Evolutionary conservation across 495 filamentous ascomycete species (phyloP).

Genomic region (Letharia columbiana): DNA sequence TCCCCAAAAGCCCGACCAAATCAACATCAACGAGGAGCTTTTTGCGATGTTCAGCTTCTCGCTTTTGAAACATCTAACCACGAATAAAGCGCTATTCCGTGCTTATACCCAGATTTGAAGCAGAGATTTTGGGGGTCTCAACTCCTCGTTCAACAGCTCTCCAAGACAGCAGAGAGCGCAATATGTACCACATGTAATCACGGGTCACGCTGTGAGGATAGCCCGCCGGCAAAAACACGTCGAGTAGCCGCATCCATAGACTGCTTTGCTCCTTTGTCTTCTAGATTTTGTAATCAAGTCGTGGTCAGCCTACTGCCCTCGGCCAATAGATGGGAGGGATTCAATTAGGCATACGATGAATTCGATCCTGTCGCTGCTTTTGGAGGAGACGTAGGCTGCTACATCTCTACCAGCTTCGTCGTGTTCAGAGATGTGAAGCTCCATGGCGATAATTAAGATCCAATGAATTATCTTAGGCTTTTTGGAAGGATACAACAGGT

Average conservation of each 20-base stretch:
- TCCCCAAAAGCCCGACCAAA: background rate
- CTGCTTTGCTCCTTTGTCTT: slow-evolving; percentile 18
- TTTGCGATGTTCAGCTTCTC: background rate
- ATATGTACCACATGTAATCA: slow-evolving; percentile 69
- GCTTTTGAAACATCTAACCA: background rate
- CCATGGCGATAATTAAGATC: background rate
- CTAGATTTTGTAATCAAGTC: slow-evolving; percentile 1
- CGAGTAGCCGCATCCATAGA: slow-evolving; percentile 40
- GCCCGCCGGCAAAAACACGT: slow-evolving; percentile 84
- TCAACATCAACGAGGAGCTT: background rate
- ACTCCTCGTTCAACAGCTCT: background rate
- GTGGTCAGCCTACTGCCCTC: background rate
- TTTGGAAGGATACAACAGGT: too few relatives aligned
- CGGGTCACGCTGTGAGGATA: slow-evolving; percentile 85
- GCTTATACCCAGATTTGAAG: too few relatives aligned
- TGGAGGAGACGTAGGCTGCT: slow-evolving; percentile 37
- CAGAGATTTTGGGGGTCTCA: too few relatives aligned
- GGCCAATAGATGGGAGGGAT: background rate
- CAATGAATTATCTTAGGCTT: too few relatives aligned
- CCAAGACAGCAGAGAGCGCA: background rate
- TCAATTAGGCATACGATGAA: slow-evolving; percentile 21
- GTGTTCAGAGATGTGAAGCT: slow-evolving; percentile 29
- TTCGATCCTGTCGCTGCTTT: slow-evolving; percentile 23
- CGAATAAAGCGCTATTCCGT: too few relatives aligned
- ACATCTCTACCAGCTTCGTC: slow-evolving; percentile 45